Conservation (phyloP, 768 basidiomycete genomes). For the Serendipita vermifera region DNA sequence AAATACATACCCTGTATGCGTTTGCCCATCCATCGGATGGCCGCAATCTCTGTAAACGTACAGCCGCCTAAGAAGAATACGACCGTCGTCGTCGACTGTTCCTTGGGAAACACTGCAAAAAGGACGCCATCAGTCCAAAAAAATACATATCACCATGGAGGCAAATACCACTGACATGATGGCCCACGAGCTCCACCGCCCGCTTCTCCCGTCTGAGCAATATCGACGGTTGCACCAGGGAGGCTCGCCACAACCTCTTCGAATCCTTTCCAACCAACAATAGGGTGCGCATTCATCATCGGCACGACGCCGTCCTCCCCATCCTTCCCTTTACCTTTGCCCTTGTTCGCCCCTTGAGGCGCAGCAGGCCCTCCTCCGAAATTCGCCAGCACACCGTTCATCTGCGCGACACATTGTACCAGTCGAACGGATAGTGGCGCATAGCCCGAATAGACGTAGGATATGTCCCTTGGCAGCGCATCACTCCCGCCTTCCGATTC, state of each 20-base stretch:
- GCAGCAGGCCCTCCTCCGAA: conserved; percentile 15
- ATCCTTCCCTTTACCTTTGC: conserved; percentile 13
- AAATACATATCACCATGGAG: conserved; percentile 28
- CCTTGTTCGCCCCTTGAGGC: conserved; percentile 29
- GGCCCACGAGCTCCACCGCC: conserved; percentile 10
- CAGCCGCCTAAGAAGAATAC: conserved; percentile 97
- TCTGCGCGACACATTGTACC: conserved; percentile 87
- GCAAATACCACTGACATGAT: conserved; percentile 15
- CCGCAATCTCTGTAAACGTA: conserved; percentile 94
- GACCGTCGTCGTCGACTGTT: conserved; percentile 64
- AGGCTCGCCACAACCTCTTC: conserved; percentile 76
- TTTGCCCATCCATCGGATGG: conserved; percentile 79
- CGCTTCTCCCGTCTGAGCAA: conserved; percentile 28
- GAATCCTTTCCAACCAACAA: conserved; percentile 95
- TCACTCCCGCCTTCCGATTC: conserved; percentile 33
- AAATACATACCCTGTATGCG: conserved; percentile 59
- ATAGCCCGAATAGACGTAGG: conserved; percentile 93
- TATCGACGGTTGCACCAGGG: conserved; percentile 78
- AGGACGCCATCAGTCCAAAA: conserved; percentile 1
- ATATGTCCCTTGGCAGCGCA: conserved; percentile 70
- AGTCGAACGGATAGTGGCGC: conserved; percentile 86
- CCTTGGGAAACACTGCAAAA: conserved; percentile 28
- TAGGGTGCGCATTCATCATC: conserved; percentile 74
- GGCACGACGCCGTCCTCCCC: conserved; percentile 21
- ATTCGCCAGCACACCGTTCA: conserved; percentile 56